These are phyloP conservation scores for Dipodascopsis uninucleata DNA, from an alignment of 805 yeast species.

Conservation along the genomic window DNA sequence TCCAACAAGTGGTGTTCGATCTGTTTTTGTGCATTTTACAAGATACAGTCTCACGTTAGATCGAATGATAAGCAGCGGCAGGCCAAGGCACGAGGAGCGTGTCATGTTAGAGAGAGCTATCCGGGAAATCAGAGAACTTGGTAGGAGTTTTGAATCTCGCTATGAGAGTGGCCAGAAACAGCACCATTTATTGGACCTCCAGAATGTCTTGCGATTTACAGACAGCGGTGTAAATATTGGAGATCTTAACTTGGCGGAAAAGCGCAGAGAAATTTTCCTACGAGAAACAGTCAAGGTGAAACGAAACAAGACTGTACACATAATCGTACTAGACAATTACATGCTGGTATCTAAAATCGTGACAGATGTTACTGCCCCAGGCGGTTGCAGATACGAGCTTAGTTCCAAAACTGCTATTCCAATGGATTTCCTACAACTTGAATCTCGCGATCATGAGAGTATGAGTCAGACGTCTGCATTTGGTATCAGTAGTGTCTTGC, in stretches of 20 bases:
- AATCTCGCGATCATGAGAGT: constrained; percentile 43
- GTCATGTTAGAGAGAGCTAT: constrained; percentile 51
- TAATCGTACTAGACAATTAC: constrained; percentile 68
- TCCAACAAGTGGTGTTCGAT: constrained; percentile 4
- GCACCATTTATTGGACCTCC: constrained; percentile 51
- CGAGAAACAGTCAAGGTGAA: constrained; percentile 54
- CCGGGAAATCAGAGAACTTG: constrained; percentile 52
- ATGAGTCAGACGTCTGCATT: constrained; percentile 28
- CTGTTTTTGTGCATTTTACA: constrained; percentile 46
- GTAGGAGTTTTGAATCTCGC: constrained; percentile 56
- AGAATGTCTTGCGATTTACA: constrained; percentile 54
- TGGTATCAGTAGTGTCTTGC: constrained; percentile 30
- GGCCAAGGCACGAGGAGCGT: constrained; percentile 50
- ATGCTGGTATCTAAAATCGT: constrained; percentile 42
- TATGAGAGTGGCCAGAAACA: constrained; percentile 59
- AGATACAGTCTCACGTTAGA: constrained; percentile 59
- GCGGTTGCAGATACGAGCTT: constrained; percentile 3
- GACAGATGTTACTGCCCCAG: constrained; percentile 32
- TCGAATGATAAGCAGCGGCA: constrained; percentile 53
- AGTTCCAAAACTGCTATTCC: constrained; percentile 36
- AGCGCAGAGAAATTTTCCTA: constrained; percentile 52
- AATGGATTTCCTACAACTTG: constrained; percentile 55
- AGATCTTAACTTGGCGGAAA: constrained; percentile 52
- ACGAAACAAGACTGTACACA: constrained; percentile 54
- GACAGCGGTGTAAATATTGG: constrained; percentile 41